Evolutionary conservation across 352 stramenopile genomes (phyloP), one percentile per base, ranked within the genome.

Genomic region (Globisporangium carolinianum): DNA sequence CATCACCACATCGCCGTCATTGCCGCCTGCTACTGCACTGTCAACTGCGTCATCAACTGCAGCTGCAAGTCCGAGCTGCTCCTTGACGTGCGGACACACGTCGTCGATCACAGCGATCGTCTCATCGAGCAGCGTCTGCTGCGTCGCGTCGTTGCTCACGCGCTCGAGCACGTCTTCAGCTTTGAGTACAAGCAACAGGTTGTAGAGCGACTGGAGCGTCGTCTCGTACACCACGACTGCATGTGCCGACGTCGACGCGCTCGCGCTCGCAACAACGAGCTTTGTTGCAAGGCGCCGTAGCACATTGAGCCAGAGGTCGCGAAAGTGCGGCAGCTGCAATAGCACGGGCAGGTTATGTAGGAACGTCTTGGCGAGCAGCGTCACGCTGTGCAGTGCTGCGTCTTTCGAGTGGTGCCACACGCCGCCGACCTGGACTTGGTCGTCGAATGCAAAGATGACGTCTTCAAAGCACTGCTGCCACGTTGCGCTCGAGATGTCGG

Each of bases 371-470:
- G 85, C 91, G 37, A 95, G 55, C 47, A 95, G 57, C 39, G 85
- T 95, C 37, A 92, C 79, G 37, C 83, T 93, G 71, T 92, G 87
- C 2, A 95, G 65, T 48, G 75, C 69, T 6, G 79, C 82, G 47
- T 95, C 83, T 9, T 80, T 81, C 37, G 76, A 65, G 63, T 78
- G 72, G 5, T 67, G 63, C 64, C 75, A 79, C 45, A 72, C 63
- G 12, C 77, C 72, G 47, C 85, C 76, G 45, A 12, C 39, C 7
- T 73, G 81, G 15, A 89, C 78, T 52, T 91, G 82, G 59, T 95
- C 79, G 53, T 95, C 85, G 59, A 95, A 91, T 42, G 85, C 78
- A 57, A 93, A 95, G 56, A 95, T 90, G 17, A 93, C 79, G n/a
- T 90, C 77, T 51, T 89, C 69, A 56, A 95, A 95, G 61, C 85